A percentile compares a stretch with the other conserved stretches of the same genome.
Evolutionary conservation across 1,284 basidiomycete species (phyloP).

Genomic region (Cryptococcus sp.): DNA sequence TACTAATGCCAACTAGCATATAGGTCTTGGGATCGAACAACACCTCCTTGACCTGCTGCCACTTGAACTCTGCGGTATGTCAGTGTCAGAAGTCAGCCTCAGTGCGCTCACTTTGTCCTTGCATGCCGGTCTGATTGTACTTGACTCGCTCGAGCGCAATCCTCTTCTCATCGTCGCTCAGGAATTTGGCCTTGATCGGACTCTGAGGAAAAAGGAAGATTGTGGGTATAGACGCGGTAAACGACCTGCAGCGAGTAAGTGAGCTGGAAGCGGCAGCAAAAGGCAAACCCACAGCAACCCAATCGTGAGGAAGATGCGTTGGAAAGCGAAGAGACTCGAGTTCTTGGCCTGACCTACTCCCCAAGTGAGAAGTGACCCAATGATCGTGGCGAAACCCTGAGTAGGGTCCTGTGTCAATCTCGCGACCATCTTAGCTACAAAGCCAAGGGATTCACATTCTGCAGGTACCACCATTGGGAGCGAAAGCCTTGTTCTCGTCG

Average conservation of each 20-base stretch:
- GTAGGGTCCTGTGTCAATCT: too few relatives aligned
- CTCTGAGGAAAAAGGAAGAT: slow-evolving; percentile 36
- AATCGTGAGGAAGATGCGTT: slow-evolving; percentile 46
- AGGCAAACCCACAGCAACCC: too few relatives aligned
- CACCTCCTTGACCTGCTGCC: slow-evolving; percentile 40
- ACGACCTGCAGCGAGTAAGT: slow-evolving; percentile 12
- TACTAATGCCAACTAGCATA: slow-evolving; percentile 30
- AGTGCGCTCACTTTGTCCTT: too few relatives aligned
- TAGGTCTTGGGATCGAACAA: slow-evolving; percentile 36
- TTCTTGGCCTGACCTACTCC: slow-evolving; percentile 28
- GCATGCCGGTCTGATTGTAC: slow-evolving; percentile 47
- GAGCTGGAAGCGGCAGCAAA: slow-evolving; percentile 34
- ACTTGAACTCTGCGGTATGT: slow-evolving; percentile 40
- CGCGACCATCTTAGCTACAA: too few relatives aligned
- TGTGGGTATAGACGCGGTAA: neutral
- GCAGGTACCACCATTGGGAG: slow-evolving; percentile 1
- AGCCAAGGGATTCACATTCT: too few relatives aligned
- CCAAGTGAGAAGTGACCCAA: slow-evolving; percentile 37
- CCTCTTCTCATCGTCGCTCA: slow-evolving; percentile 38
- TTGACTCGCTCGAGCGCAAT: slow-evolving; percentile 47
- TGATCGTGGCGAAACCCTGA: slow-evolving; percentile 19
- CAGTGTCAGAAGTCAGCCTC: too few relatives aligned
- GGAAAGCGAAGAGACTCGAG: slow-evolving; percentile 29
- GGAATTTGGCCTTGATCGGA: slow-evolving; percentile 41
- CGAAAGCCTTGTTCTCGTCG: slow-evolving; percentile 3